Percentiles rank a stretch among this genome's conserved stretches.
These are phyloP conservation scores for Hypoxylon lienhwacheense DNA, from an alignment of 495 filamentous ascomycete species.

Conservation along the genomic window DNA sequence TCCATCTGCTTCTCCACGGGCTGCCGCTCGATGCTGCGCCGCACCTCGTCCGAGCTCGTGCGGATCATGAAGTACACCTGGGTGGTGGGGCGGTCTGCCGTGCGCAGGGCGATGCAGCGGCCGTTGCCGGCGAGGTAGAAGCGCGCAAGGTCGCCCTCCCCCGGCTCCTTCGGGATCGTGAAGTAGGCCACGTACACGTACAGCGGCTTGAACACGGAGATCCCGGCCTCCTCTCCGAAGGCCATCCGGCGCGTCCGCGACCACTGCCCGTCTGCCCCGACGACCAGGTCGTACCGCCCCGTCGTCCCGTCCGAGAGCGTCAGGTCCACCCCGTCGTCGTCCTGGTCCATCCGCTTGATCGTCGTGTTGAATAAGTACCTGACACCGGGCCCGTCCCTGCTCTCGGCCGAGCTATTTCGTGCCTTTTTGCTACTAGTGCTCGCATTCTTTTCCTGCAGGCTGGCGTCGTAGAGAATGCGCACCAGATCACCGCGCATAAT, in stretches of 20 bases:
- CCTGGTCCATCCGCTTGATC: constrained; percentile 16
- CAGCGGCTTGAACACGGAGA: constrained; percentile 24
- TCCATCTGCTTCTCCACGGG: constrained; percentile 17
- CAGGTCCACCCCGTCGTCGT: constrained; percentile 22
- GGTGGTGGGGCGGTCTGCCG: constrained; percentile 15
- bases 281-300: constrained; percentile 49
- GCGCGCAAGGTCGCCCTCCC: constrained; percentile 25
- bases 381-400: constrained; percentile 16
- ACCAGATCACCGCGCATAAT: constrained; percentile 55
- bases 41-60: constrained; percentile 29
- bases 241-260: constrained; percentile 48
- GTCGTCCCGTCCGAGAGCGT: constrained; percentile 41
- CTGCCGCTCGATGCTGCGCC: constrained; percentile 8
- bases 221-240: constrained; percentile 30
- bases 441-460: constrained; percentile 44
- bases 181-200: constrained; percentile 26
- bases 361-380: constrained; percentile 24
- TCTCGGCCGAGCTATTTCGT: background rate
- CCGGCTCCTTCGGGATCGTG: background rate
- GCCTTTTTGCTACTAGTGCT: background rate
- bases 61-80: constrained; percentile 32
- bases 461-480: constrained; percentile 49
- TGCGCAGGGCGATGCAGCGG: constrained; percentile 4
- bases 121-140: constrained; percentile 26
- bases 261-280: constrained; percentile 54